phyloP scores from a whole-genome alignment of 192 early-diverging fungal genomes.

The Coemansia sp. region DNA sequence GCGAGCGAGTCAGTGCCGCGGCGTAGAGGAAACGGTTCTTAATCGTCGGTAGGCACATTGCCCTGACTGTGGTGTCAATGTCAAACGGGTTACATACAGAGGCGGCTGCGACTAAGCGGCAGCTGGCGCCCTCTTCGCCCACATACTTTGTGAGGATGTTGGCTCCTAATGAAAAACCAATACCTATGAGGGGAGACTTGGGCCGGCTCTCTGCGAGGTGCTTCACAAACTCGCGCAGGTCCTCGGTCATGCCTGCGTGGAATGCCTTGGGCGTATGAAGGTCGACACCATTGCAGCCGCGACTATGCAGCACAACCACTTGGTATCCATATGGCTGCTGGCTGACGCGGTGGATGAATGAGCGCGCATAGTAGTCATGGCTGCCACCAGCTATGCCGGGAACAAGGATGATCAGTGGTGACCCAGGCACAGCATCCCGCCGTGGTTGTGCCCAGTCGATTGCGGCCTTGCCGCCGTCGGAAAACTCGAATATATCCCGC shows the following conservation, averaged over 20 bases:
- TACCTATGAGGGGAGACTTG: slow-evolving; percentile 70
- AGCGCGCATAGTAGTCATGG: slow-evolving; percentile 52
- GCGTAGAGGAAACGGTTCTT: slow-evolving; percentile 66
- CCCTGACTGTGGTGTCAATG: slow-evolving; percentile 58
- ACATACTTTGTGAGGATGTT: slow-evolving; percentile 93
- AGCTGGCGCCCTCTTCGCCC: slow-evolving; percentile 76
- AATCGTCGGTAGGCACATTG: slow-evolving; percentile 57
- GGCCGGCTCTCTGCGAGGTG: slow-evolving; percentile 57
- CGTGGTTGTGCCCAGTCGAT: slow-evolving; percentile 50
- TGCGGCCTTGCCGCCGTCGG: slow-evolving; percentile 46
- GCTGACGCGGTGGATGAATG: slow-evolving; percentile 40
- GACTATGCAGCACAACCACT: slow-evolving; percentile 82
- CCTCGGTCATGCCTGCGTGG: slow-evolving; percentile 81
- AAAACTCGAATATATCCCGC: slow-evolving; percentile 52
- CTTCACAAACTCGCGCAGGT: slow-evolving; percentile 58
- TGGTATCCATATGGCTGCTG: slow-evolving; percentile 64
- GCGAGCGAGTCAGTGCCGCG: slow-evolving; percentile 58
- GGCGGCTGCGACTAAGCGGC: slow-evolving; percentile 75
- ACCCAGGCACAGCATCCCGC: not conserved
- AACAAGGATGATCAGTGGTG: slow-evolving; percentile 43
- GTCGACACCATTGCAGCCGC: slow-evolving; percentile 82
- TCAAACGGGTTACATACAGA: slow-evolving; percentile 90
- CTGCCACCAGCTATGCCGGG: slow-evolving; percentile 52
- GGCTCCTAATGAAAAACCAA: slow-evolving; percentile 91
- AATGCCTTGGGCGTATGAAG: slow-evolving; percentile 79